Base-by-base conservation (phyloP, 2,329 filamentous ascomycete species). In the Trichocomaceae sp. region DNA sequence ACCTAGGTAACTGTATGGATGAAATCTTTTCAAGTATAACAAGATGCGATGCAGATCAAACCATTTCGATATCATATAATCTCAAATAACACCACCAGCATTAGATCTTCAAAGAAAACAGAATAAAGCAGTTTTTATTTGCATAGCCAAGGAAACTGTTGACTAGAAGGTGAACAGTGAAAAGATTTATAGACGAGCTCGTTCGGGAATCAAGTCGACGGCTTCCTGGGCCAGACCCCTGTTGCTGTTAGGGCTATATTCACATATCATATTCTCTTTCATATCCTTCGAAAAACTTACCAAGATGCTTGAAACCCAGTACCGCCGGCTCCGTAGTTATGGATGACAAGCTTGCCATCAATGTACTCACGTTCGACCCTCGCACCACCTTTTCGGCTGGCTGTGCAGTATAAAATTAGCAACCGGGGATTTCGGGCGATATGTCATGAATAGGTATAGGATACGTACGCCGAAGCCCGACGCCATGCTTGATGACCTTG, bases 291-390 rank as follows among this genome's bases (percentile, higher is more conserved):
- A 37, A 39, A 46, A 50, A 45, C 52, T 50, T 54, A 54, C 52
- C 52, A 54, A 39, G 52, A 54, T 50, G 52, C 46, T 50, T 54
- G 52, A 33, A 54, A 54, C 22, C 52, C 52, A 49, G 52, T 54
- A 54, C 52, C 52, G 50, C 52, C 52, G n/a, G 52, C 52, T 7
- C 52, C 52, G 39, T 54, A 54, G 37, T 54, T 54, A 50, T 54
- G 52, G 13, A 54, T 54, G 39, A 54, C 46, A 45, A 54, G 46
- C 26, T 54, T 54, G 47, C 52, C 52, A 50, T 54, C 52, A 45
- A 54, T 54, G 19, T 50, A 50, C 47, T 54, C 52, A 45, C 52
- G 46, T 31, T 54, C 52, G 19, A 54, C 52, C 37, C 52, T 50
- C 26, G 52, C 46, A 54, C 52, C 52, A 17, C 52, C 52, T 50